phyloP scores from a whole-genome alignment of 2,329 filamentous ascomycete species.

The Thermomyces lanuginosus region DNA sequence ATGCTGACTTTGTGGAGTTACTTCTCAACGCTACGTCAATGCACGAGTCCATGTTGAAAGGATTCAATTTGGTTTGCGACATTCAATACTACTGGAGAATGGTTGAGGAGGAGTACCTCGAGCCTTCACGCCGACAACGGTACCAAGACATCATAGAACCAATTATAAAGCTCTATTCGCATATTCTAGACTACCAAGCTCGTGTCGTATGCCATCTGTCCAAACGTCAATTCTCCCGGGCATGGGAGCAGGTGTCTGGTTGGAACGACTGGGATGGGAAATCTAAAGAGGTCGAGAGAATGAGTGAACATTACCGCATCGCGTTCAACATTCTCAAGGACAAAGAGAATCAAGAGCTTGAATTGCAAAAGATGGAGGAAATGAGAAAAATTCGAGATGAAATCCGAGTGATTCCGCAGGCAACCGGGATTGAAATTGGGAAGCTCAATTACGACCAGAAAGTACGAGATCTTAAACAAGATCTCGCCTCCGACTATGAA shows the following conservation, averaged over 20 bases:
- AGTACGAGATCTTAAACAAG: neutral
- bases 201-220: conserved; percentile 6
- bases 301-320: neutral
- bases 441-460: neutral
- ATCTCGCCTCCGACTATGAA: conserved; percentile 12
- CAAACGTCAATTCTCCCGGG: conserved; percentile 3
- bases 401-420: neutral
- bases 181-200: conserved; percentile 8
- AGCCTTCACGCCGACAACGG: neutral
- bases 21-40: conserved; percentile 2
- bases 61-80: conserved; percentile 9
- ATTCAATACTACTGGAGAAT: conserved; percentile 9
- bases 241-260: conserved; percentile 8
- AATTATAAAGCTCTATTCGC: conserved; percentile 9
- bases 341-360: neutral
- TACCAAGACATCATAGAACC: conserved; percentile 1
- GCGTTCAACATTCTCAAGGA: neutral
- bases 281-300: neutral
- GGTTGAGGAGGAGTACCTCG: conserved; percentile 6
- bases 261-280: conserved; percentile 1
- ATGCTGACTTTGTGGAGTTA: too few relatives aligned
- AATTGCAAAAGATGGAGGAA: neutral
- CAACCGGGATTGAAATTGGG: neutral
- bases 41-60: conserved; percentile 10
- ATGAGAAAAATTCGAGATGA: too few relatives aligned